A percentile compares a stretch with the other conserved stretches of the same genome.
Evolutionary conservation across 148 eudicot genomes (phyloP).

Genomic region (Camellia granthamiana): DNA sequence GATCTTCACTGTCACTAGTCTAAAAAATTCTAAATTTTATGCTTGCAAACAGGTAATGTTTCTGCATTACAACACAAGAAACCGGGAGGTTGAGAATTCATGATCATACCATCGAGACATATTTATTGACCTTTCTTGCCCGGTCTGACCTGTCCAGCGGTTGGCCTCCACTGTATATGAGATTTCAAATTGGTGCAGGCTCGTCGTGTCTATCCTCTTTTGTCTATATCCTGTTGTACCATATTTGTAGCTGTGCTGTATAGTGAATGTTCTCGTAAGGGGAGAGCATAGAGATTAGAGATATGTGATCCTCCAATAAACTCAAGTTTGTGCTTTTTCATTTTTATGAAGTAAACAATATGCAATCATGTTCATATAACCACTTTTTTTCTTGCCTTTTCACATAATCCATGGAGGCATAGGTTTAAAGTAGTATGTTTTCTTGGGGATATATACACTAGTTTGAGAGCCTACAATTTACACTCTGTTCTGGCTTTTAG

Average conservation of each 20-base stretch:
- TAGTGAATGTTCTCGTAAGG: constrained; percentile 31
- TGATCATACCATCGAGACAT: neutral
- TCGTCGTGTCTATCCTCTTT: constrained; percentile 13
- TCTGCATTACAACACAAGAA: constrained; percentile 9
- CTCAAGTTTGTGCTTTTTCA: constrained; percentile 24
- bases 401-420: neutral
- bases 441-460: neutral
- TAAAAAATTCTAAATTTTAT: neutral
- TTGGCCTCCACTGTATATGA: neutral
- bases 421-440: neutral
- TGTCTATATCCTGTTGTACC: constrained; percentile 19
- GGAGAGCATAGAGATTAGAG: constrained; percentile 24
- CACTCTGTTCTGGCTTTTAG: too few species aligned
- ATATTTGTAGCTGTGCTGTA: constrained; percentile 44
- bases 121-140: neutral
- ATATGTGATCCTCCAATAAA: constrained; percentile 32
- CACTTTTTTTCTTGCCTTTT: neutral
- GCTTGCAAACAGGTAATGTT: constrained; percentile 11
- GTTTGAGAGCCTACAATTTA: neutral
- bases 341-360: neutral
- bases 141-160: neutral
- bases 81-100: constrained; percentile 12
- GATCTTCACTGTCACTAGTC: too few species aligned
- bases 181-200: constrained; percentile 13
- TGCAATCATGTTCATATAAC: neutral